These are phyloP conservation scores for Zoysia matrella DNA, from an alignment of 202 grass and related monocot genomes.

Conservation along the genomic window DNA sequence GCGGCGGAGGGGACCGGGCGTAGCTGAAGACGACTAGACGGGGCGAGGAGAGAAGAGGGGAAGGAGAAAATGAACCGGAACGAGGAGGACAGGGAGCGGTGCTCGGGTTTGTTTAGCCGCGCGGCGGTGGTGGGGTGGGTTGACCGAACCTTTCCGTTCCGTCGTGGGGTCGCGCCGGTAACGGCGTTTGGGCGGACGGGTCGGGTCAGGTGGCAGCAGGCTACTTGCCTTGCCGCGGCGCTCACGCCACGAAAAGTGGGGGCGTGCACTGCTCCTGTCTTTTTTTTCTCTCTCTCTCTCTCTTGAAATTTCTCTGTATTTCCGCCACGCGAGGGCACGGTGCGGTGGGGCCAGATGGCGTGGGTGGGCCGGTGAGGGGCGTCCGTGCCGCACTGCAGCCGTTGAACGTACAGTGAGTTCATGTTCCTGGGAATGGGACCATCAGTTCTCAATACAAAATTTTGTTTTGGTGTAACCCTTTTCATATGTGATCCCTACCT, in stretches of 20 bases:
- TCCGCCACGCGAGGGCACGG: background rate
- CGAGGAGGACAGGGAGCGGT: constrained; percentile 17
- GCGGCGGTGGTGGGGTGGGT: constrained; percentile 47
- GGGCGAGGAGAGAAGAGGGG: background rate
- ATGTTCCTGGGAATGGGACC: background rate
- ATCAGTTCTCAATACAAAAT: background rate
- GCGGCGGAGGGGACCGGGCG: background rate
- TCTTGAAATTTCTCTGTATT: background rate
- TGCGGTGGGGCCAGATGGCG: background rate
- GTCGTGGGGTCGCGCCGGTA: constrained; percentile 38
- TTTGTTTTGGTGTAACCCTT: background rate
- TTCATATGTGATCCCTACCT: background rate
- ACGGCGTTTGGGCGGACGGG: constrained; percentile 49
- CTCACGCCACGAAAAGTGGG: constrained; percentile 66
- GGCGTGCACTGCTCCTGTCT: background rate
- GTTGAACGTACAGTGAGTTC: background rate
- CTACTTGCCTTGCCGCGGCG: constrained; percentile 57
- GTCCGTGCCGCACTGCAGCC: background rate
- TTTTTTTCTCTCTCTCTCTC: background rate
- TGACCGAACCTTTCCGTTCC: constrained; percentile 69
- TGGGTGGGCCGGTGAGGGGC: constrained; percentile 25
- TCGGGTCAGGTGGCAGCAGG: constrained; percentile 26
- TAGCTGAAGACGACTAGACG: background rate
- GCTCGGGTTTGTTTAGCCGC: constrained; percentile 66
- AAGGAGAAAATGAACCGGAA: constrained; percentile 10